Conservation (phyloP, 176 grass and related monocot genomes). For the Carex myosuroides region DNA sequence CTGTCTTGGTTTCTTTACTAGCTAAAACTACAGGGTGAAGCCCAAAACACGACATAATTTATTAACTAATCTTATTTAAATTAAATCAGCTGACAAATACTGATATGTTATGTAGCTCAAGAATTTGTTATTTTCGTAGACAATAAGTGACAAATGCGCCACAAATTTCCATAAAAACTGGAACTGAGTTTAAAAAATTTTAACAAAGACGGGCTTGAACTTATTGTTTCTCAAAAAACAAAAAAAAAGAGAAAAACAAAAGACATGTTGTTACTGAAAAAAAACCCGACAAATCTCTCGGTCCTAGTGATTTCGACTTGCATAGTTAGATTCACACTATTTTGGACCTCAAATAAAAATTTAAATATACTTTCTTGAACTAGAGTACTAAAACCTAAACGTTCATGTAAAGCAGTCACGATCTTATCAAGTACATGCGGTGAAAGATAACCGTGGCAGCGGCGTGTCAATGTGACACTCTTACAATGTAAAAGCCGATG, state of each 20-base stretch:
- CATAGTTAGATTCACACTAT: too few species aligned
- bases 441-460: not conserved
- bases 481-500: not conserved
- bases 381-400: not conserved
- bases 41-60: not conserved
- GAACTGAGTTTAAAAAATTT: not conserved
- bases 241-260: too few species aligned
- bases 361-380: not conserved
- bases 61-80: not conserved
- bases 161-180: not conserved
- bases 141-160: not conserved
- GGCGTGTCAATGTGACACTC: not conserved
- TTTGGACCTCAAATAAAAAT: not conserved
- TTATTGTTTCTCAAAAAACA: too few species aligned
- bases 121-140: not conserved
- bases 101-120: not conserved
- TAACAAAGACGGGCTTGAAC: not conserved
- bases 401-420: not conserved
- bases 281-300: too few species aligned
- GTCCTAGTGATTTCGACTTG: too few species aligned
- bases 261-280: too few species aligned
- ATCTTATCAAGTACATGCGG: not conserved
- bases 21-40: not conserved
- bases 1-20: not conserved
- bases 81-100: not conserved